A percentile compares a stretch with the other conserved stretches of the same genome.
Conservation (phyloP, 495 filamentous ascomycete species). For the Tuber calosporum region DNA sequence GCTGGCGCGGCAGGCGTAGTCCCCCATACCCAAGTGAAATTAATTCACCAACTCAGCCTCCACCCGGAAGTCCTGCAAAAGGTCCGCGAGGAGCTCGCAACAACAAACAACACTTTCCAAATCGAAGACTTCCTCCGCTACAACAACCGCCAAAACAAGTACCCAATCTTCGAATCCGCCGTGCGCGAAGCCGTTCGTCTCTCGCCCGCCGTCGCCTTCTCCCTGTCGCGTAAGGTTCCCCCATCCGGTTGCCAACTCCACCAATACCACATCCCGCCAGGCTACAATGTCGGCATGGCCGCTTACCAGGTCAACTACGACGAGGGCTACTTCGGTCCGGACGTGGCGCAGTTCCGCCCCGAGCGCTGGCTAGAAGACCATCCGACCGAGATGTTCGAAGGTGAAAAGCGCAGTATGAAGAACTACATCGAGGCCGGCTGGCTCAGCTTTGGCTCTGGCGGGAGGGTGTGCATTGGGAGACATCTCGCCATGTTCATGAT, state of each 20-base stretch:
- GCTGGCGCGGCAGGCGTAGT: conserved; percentile 32
- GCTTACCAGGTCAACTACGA: conserved; percentile 36
- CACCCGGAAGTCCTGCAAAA: conserved; percentile 25
- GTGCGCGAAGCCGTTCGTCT: conserved; percentile 37
- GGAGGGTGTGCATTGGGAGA: conserved; percentile 36
- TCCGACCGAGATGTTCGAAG: conserved; percentile 35
- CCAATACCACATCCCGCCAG: conserved; percentile 38
- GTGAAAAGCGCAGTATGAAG: conserved; percentile 24
- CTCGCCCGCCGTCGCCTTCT: conserved; percentile 23
- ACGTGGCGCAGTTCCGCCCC: conserved; percentile 39
- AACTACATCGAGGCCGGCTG: conserved; percentile 40
- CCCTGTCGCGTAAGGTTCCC: conserved; percentile 34
- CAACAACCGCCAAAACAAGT: conserved; percentile 17
- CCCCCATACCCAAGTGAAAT: conserved; percentile 16
- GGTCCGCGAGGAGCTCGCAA: conserved; percentile 30
- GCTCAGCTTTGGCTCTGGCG: conserved; percentile 37
- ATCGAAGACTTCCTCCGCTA: conserved; percentile 22
- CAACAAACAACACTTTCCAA: conserved; percentile 14
- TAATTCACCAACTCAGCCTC: conserved; percentile 19
- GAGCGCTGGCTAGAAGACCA: conserved; percentile 42
- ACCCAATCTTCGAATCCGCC: conserved; percentile 37
- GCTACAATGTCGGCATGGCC: conserved; percentile 39
- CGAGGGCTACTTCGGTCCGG: conserved; percentile 39
- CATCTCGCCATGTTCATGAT: conserved; percentile 35
- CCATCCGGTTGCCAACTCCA: conserved; percentile 39